Base-by-base conservation (phyloP, 805 yeast genomes). In the Scheffersomyces spartinae region DNA sequence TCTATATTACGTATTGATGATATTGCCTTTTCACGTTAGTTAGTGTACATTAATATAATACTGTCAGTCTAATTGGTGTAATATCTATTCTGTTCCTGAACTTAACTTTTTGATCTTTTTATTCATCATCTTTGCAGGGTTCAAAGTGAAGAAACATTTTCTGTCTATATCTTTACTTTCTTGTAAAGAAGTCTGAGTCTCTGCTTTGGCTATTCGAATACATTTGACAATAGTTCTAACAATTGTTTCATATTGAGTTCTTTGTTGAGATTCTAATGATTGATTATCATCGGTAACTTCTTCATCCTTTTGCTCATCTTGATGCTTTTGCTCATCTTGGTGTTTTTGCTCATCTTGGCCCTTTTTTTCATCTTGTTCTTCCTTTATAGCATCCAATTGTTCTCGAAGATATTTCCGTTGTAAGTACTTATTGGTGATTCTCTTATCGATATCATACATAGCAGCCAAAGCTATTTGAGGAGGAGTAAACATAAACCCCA, bases 1-100 rank as follows among this genome's bases (percentile, higher is more conserved):
- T 80, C 94, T 23, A 85, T 91, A 37, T 66, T 91, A 52, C 78
- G 98, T 57, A 91, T 91, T 45, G 99, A 91, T 55, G 99, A 93
- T 54, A 93, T 91, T 43, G 81, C 95, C 20, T 83, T 91, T 50
- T 76, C 93, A 53, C 73, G 94, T 51, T 81, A 61, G 50, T 18
- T 28, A 20, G 21, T 7, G 9, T 9, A 17, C 18, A 17, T 7
- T 17, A 7, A 7, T 17, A 17, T 9, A 17, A 17, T 7, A 17
- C 18, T 17, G n/a, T n/a, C n/a, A n/a, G n/a, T n/a, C n/a, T n/a
- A n/a, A n/a, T n/a, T n/a, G n/a, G n/a, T n/a, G n/a, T n/a, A n/a
- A n/a, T n/a, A n/a, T n/a, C n/a, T n/a, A n/a, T n/a, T n/a, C n/a
- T n/a, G n/a, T n/a, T n/a, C n/a, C n/a, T n/a, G n/a, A n/a, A n/a